Evolutionary conservation across 805 yeast genomes (phyloP), one percentile per base, ranked within the genome.

Genomic region (Candida jianshihensis): DNA sequence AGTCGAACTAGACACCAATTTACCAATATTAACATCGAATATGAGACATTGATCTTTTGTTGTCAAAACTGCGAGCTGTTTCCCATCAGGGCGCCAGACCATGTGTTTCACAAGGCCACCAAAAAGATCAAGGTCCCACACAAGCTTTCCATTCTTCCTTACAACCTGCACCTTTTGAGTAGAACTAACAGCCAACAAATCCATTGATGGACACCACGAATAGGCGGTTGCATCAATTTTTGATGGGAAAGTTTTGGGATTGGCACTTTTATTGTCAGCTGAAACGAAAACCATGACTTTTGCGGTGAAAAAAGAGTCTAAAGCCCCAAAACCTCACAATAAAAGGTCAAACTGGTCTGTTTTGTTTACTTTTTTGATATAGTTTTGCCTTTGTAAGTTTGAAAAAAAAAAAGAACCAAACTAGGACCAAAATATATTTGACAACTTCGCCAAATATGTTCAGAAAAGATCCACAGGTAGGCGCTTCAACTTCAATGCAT

Each of bases 181-280:
- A 20, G 53, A 52, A 9, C 75, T 61, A 2, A 77, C 51, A 6
- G 76, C 70, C 24, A 80, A 43, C 22, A 75, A 61, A 42, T 72
- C 72, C 65, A 75, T 68, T 9, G 68, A 59, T 2, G 81, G 80
- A 47, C 78, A 73, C 66, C 71, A 67, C 28, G 44, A 31, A 29
- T 43, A 42, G 16, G 39, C 24, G 15, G 36, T 13, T 2, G 40
- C 54, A 18, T 49, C 50, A n/a, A 36, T n/a, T 14, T 28, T 25
- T 19, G 28, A 27, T 3, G 44, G 34, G 16, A 45, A 39, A 20
- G 26, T 12, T 17, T 31, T 22, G 26, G 27, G 6, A 3, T 16
- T 13, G 17, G 37, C 33, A 7, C 20, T 13, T 25, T 34, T 33
- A 6, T 30, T 13, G 17, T 37, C 36, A 3, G 21, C 34, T 2